Percentiles rank a stretch among this genome's conserved stretches.
Conservation (phyloP, 352 stramenopile genomes). For the Pseudoperonospora humuli region DNA sequence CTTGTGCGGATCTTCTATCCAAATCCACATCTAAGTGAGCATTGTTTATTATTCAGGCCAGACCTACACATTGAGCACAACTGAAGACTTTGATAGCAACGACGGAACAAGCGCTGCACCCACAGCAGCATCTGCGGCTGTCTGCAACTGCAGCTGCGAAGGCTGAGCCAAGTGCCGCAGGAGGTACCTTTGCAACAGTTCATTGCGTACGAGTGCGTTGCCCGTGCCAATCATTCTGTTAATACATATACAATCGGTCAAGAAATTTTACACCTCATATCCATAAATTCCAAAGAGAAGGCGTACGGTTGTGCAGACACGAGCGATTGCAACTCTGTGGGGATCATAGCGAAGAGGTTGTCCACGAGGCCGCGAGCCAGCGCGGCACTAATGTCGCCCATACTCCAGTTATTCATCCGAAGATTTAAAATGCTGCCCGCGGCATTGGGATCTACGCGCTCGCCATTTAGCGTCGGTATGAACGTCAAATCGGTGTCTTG, state of each 20-base stretch:
- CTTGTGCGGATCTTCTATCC: too few species aligned
- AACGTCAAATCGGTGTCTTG: constrained; percentile 50
- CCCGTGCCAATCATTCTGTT: constrained; percentile 64
- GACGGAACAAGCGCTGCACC: constrained; percentile 40
- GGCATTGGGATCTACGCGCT: constrained; percentile 36
- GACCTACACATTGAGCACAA: constrained; percentile 17
- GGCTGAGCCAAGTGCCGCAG: constrained; percentile 26
- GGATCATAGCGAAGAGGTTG: constrained; percentile 70
- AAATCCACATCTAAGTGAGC: too few species aligned
- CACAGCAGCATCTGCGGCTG: constrained; percentile 45
- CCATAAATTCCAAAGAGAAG: neutral
- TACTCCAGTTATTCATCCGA: constrained; percentile 52
- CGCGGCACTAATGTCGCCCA: constrained; percentile 66
- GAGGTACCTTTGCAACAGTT: constrained; percentile 50
- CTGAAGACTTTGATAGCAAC: constrained; percentile 10
- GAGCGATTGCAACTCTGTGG: constrained; percentile 23
- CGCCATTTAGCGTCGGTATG: constrained; percentile 58
- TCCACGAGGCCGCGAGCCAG: constrained; percentile 56
- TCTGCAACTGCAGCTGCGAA: constrained; percentile 32
- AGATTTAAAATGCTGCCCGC: constrained; percentile 42
- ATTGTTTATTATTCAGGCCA: too few species aligned
- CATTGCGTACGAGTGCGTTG: constrained; percentile 61
- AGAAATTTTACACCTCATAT: neutral
- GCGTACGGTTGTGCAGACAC: constrained; percentile 34
- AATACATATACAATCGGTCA: neutral